Evolutionary conservation across 1,284 basidiomycete species (phyloP).

Genomic region (Thelephora terrestris): DNA sequence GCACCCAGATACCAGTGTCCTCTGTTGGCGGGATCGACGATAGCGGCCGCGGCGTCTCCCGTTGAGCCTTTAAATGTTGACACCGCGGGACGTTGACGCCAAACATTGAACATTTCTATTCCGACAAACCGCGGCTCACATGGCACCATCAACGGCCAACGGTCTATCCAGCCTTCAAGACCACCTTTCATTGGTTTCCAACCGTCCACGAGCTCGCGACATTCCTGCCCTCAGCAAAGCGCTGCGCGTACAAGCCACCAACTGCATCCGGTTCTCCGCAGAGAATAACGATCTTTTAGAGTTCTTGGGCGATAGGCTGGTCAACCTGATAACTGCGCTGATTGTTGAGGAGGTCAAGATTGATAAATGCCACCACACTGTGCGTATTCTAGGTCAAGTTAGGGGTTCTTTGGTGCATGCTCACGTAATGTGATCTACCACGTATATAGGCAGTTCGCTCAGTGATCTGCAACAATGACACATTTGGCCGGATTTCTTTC

Average conservation of each 20-base stretch:
- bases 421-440: no score
- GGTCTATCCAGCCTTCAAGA: slow-evolving; percentile 2
- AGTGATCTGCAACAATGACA: slow-evolving; percentile 22
- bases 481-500: slow-evolving; percentile 22
- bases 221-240: slow-evolving; percentile 5
- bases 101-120: no score
- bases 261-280: slow-evolving; percentile 15
- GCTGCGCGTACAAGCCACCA: slow-evolving; percentile 8
- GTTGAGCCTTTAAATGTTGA: no score
- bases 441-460: slow-evolving; percentile 12
- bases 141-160: no score
- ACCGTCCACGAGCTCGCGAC: slow-evolving; percentile 1
- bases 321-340: slow-evolving; percentile 21
- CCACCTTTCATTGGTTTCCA: slow-evolving; percentile 5
- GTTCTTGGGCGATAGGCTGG: slow-evolving; percentile 23
- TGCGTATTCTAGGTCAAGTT: slow-evolving; percentile 7
- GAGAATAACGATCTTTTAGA: slow-evolving; percentile 25
- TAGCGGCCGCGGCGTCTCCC: no score
- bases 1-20: no score
- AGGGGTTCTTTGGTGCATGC: background rate
- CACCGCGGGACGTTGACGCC: no score
- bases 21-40: no score
- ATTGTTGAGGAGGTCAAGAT: slow-evolving; percentile 19
- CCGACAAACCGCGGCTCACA: no score
- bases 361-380: slow-evolving; percentile 19